Percentiles rank a stretch among this genome's conserved stretches.
Evolutionary conservation across 768 basidiomycete species (phyloP).

Genomic region (Rhodotorula toruloides): DNA sequence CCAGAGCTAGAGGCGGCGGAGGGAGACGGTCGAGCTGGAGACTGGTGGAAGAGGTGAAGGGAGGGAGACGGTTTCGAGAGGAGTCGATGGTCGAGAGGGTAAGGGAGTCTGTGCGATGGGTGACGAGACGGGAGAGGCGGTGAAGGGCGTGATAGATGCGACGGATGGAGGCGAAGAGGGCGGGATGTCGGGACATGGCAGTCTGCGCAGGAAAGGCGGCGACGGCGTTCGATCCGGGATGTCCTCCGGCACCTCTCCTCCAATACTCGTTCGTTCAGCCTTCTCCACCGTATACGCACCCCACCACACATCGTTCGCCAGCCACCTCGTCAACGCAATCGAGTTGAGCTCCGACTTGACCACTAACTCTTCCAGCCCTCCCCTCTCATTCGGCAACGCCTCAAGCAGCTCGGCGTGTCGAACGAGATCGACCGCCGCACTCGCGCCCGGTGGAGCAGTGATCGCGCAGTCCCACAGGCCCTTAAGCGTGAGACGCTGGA

Average conservation of each 20-base stretch:
- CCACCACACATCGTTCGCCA: neutral
- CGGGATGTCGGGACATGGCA: too few relatives aligned
- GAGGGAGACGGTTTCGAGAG: neutral
- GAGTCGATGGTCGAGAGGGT: too few relatives aligned
- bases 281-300: too few relatives aligned
- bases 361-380: neutral
- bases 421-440: slow-evolving; percentile 22
- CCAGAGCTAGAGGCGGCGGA: slow-evolving; percentile 62
- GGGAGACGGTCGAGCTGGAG: slow-evolving; percentile 45
- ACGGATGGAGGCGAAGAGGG: too few relatives aligned
- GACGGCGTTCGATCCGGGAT: neutral
- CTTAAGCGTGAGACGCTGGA: slow-evolving; percentile 2
- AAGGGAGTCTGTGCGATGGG: too few relatives aligned
- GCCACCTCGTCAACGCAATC: slow-evolving; percentile 16
- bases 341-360: slow-evolving; percentile 23
- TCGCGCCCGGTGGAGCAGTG: neutral
- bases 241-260: neutral
- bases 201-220: too few relatives aligned
- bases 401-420: slow-evolving; percentile 14
- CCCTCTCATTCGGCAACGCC: neutral
- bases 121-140: too few relatives aligned
- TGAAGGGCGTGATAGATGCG: too few relatives aligned
- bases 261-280: too few relatives aligned
- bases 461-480: slow-evolving; percentile 16
- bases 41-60: neutral